Evolutionary conservation across 345 rosid species (phyloP).

Genomic region (Eucalyptus regnans): DNA sequence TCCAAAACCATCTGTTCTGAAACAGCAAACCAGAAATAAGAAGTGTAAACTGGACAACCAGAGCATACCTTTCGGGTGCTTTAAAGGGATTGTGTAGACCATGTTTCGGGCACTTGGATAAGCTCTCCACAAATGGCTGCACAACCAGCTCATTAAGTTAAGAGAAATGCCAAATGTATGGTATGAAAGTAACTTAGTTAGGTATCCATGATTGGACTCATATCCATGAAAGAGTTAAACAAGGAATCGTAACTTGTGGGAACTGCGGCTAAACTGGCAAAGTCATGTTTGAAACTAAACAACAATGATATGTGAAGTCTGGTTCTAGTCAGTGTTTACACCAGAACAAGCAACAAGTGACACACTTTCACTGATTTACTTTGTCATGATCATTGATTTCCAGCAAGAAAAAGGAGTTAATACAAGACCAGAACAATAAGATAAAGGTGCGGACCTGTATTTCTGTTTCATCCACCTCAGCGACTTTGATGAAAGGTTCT

Average conservation of each 20-base stretch:
- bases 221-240: not conserved
- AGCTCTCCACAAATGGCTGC: constrained; percentile 95
- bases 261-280: not conserved
- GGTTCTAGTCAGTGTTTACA: not conserved
- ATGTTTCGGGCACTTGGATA: constrained; percentile 88
- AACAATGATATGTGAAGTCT: not conserved
- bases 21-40: not conserved
- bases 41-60: not conserved
- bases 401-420: not conserved
- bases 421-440: not conserved
- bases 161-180: not conserved
- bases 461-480: constrained; percentile 68
- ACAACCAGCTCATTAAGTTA: constrained; percentile 10
- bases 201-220: too few species aligned
- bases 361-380: not conserved
- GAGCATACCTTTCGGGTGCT: constrained; percentile 74
- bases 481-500: constrained; percentile 78
- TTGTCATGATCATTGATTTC: not conserved
- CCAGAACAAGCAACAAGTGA: not conserved
- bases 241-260: not conserved
- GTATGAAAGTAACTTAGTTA: not conserved
- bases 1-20: not conserved
- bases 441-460: constrained; percentile 37
- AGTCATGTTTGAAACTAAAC: not conserved
- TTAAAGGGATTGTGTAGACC: constrained; percentile 97